Evolutionary conservation across 106 monocot genomes (phyloP).

Genomic region (Acorus calamus): DNA sequence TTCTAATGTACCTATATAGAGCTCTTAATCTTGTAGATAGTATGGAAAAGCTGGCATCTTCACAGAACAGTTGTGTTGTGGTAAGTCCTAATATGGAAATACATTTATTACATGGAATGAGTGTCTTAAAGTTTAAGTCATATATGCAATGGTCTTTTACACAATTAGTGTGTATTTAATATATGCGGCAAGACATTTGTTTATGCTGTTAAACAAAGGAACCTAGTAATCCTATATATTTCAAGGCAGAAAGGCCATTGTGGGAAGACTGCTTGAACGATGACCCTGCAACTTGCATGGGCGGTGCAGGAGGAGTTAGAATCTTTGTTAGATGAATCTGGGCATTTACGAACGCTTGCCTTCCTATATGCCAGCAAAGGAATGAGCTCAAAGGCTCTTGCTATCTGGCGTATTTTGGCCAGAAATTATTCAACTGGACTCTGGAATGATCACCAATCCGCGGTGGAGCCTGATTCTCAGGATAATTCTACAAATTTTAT

Average conservation of each 20-base stretch:
- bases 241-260: conserved; percentile 25
- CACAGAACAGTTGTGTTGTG: conserved; percentile 84
- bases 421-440: conserved; percentile 77
- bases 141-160: conserved; percentile 10
- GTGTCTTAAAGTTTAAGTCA: conserved; percentile 11
- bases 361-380: conserved; percentile 96
- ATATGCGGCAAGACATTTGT: conserved; percentile 23
- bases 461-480: conserved; percentile 5
- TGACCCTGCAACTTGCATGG: conserved; percentile 53
- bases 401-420: conserved; percentile 77
- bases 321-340: conserved; percentile 80
- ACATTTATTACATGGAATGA: background rate
- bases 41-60: conserved; percentile 94
- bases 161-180: conserved; percentile 8
- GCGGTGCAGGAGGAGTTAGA: conserved; percentile 97
- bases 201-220: conserved; percentile 28
- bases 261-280: conserved; percentile 46
- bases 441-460: conserved; percentile 48
- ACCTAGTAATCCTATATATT: conserved; percentile 34
- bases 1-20: conserved; percentile 96
- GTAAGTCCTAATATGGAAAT: conserved; percentile 29
- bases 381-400: conserved; percentile 81
- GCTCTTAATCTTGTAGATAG: conserved; percentile 75
- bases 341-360: conserved; percentile 95
- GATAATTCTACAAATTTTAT: conserved; percentile 13